phyloP scores from a whole-genome alignment of 2,329 filamentous ascomycete species.

The Fusarium poae region DNA sequence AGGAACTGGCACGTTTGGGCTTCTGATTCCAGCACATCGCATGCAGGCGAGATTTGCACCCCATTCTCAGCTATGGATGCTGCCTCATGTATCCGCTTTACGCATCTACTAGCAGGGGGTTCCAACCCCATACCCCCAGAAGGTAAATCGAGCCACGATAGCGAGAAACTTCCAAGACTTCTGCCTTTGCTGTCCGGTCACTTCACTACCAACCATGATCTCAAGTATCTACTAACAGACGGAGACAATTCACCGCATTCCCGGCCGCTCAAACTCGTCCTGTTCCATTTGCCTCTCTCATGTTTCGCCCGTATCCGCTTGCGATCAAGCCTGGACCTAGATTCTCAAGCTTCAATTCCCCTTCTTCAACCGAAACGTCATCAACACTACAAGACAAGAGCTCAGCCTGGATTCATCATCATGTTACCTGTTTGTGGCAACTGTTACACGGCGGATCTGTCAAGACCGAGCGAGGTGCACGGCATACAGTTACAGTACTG shows the following conservation, averaged over 20 bases:
- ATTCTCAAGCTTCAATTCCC: slow-evolving; percentile 25
- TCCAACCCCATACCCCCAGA: slow-evolving; percentile 20
- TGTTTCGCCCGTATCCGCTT: slow-evolving; percentile 35
- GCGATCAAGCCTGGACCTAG: slow-evolving; percentile 19
- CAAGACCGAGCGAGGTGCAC: slow-evolving; percentile 1
- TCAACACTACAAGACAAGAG: slow-evolving; percentile 24
- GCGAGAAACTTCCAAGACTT: slow-evolving; percentile 6
- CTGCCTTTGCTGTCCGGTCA: neutral
- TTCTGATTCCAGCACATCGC: slow-evolving; percentile 43
- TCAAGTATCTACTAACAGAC: slow-evolving; percentile 40
- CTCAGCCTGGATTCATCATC: slow-evolving; percentile 5
- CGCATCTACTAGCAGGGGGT: slow-evolving; percentile 42
- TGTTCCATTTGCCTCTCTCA: slow-evolving; percentile 37
- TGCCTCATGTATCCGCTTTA: slow-evolving; percentile 39
- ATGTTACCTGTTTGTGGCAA: slow-evolving; percentile 5
- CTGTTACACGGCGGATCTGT: slow-evolving; percentile 8
- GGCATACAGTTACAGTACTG: neutral
- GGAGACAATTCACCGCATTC: slow-evolving; percentile 32
- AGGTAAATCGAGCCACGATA: slow-evolving; percentile 33
- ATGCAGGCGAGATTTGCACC: slow-evolving; percentile 47
- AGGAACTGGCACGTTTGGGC: slow-evolving; percentile 24
- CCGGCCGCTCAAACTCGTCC: slow-evolving; percentile 41
- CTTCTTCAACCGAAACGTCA: slow-evolving; percentile 31
- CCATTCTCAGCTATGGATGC: slow-evolving; percentile 37
- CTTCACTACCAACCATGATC: neutral